phyloP scores from a whole-genome alignment of 1,284 basidiomycete genomes.

The Irpex sp. region DNA sequence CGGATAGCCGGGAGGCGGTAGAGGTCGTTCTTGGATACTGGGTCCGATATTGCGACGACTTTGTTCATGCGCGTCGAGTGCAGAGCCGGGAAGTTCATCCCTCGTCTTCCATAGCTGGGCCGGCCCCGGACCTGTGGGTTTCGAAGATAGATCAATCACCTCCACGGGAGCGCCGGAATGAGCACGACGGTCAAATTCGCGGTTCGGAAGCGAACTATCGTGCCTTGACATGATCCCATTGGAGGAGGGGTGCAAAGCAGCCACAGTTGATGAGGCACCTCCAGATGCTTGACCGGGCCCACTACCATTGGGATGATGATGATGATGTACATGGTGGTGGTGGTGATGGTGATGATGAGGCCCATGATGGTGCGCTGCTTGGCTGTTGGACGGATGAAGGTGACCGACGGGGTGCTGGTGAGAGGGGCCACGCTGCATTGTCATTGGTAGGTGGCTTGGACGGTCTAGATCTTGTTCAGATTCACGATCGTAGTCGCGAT shows the following conservation, averaged over 20 bases:
- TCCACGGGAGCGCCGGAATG: conserved; percentile 38
- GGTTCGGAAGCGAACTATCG: conserved; percentile 19
- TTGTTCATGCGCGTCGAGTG: conserved; percentile 22
- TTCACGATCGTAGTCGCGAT: conserved; percentile 13
- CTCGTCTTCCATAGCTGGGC: conserved; percentile 20
- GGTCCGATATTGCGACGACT: conserved; percentile 27
- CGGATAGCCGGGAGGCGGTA: conserved; percentile 35
- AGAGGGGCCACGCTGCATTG: conserved; percentile 16
- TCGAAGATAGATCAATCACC: conserved; percentile 39
- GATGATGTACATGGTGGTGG: conserved; percentile 42
- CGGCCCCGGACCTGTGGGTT: conserved; percentile 16
- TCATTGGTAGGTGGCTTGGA: conserved; percentile 16
- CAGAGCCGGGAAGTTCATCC: conserved; percentile 15
- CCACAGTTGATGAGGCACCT: conserved; percentile 13
- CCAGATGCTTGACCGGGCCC: conserved; percentile 14
- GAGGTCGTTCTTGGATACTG: conserved; percentile 23
- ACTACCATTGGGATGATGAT: conserved; percentile 31
- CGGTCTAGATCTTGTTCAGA: conserved; percentile 15
- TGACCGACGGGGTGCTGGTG: conserved; percentile 17
- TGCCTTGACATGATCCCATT: conserved; percentile 12
- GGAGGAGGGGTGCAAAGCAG: not conserved
- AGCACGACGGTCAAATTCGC: conserved; percentile 30
- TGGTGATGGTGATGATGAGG: conserved; percentile 38
- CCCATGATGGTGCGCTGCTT: conserved; percentile 27
- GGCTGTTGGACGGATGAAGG: conserved; percentile 20